Base-by-base conservation (phyloP, 2,329 filamentous ascomycete genomes). In the Botrytis elliptica region DNA sequence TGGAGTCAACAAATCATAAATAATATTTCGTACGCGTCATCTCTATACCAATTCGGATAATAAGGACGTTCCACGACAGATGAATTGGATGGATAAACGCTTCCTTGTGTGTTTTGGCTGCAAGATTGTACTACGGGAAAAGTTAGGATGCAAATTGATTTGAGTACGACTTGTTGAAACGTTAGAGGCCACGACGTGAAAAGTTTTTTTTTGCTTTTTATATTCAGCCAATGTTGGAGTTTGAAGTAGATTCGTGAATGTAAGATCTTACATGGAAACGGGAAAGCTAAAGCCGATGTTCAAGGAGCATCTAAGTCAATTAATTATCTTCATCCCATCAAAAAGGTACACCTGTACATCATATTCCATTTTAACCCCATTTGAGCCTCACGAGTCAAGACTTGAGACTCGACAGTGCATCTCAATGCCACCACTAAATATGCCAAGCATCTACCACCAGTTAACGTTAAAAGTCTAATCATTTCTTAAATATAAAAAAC, bases 1-100 rank as follows among this genome's bases (percentile, higher is more conserved):
- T 57, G 52, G 52, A 33, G 18, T 29, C 49, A 57, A 29, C n/a
- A 57, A 57, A 29, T 63, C 22, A 42, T 40, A 63, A n/a, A 16
- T 40, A 40, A 63, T n/a, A 25, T n/a, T 63, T 36, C 29, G 33
- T 67, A 67, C 64, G 65, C 65, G 65, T 68, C 65, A 68, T 68
- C 65, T n/a, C 65, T 0, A 40, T 22, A 55, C 22, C 33, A 29
- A 40, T 55, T 29, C 14, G 65, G 33, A 14, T 4, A 20, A 29
- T 40, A 55, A 52, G 25, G 44, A 40, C 16, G 40, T 67, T 55
- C 18, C 64, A 52, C 64, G 9, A 49, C 44, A 5, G 64, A 52
- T 20, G 14, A 7, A 57, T 57, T 38, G 14, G 52, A 57, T 57
- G n/a, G 52, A 18, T 57, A 18, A 57, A 57, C 52, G 14, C 52